Evolutionary conservation across 371 early-diverging fungal genomes (phyloP).

Genomic region (Mucor mucedo): DNA sequence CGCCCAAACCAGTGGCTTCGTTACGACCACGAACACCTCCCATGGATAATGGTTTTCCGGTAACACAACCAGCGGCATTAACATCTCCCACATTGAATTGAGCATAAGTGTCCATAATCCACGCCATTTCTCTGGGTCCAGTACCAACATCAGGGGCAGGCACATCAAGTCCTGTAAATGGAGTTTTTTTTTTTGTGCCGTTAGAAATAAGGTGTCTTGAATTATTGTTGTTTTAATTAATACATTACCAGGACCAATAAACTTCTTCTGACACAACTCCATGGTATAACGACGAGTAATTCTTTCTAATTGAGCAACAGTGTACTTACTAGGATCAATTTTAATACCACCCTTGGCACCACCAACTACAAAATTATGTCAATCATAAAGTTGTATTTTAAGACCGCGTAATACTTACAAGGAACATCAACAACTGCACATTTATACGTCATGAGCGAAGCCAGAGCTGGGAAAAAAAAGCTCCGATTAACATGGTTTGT

Average conservation of each 20-base stretch:
- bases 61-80: constrained; percentile 86
- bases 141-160: constrained; percentile 95
- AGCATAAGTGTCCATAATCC: constrained; percentile 92
- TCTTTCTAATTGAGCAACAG: constrained; percentile 79
- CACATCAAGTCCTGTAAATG: constrained; percentile 66
- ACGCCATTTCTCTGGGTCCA: constrained; percentile 87
- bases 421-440: constrained; percentile 94
- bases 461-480: constrained; percentile 51
- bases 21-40: constrained; percentile 92
- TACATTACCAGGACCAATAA: constrained; percentile 75
- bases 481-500: background rate
- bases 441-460: constrained; percentile 89
- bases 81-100: constrained; percentile 87
- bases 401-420: constrained; percentile 56
- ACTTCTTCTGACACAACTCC: constrained; percentile 91
- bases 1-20: constrained; percentile 91
- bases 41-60: constrained; percentile 86
- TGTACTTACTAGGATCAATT: constrained; percentile 82
- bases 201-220: constrained; percentile 4
- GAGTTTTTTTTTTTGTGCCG: background rate
- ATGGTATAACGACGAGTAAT: constrained; percentile 90
- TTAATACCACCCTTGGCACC: constrained; percentile 90
- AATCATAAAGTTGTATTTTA: background rate
- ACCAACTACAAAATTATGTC: constrained; percentile 43
- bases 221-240: background rate